Evolutionary conservation across 192 early-diverging fungal species (phyloP).

Genomic region (Backusella luteola): DNA sequence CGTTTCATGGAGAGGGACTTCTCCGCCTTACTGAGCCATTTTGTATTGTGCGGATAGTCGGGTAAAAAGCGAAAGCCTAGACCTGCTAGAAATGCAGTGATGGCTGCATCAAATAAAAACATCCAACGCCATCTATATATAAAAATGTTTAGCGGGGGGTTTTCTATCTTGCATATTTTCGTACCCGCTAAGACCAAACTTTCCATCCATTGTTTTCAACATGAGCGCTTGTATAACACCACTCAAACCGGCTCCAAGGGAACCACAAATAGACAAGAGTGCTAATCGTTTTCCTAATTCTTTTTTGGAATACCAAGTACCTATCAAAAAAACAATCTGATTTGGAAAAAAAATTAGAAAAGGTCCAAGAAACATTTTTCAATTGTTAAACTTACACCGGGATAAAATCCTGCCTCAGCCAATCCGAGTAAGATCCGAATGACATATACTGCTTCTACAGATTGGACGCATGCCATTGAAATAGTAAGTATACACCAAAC

Average conservation of each 20-base stretch:
- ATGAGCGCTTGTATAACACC: slow-evolving; percentile 31
- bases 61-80: slow-evolving; percentile 32
- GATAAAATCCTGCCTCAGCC: slow-evolving; percentile 41
- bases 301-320: slow-evolving; percentile 39
- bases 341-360: not conserved
- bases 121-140: slow-evolving; percentile 37
- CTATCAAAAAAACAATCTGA: slow-evolving; percentile 36
- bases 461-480: slow-evolving; percentile 32
- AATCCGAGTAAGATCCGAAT: slow-evolving; percentile 36
- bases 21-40: slow-evolving; percentile 31
- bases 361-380: not conserved
- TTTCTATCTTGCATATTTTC: not conserved
- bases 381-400: slow-evolving; percentile 26
- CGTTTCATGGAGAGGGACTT: not conserved
- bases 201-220: slow-evolving; percentile 31
- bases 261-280: slow-evolving; percentile 30
- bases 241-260: slow-evolving; percentile 26
- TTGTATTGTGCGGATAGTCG: slow-evolving; percentile 37
- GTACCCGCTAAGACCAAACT: slow-evolving; percentile 38
- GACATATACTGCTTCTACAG: slow-evolving; percentile 30
- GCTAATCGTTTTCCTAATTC: slow-evolving; percentile 36
- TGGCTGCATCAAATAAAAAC: slow-evolving; percentile 35
- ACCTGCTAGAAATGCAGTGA: slow-evolving; percentile 27
- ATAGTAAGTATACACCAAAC: slow-evolving; percentile 38
- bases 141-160: not conserved